Percentiles rank a stretch among this genome's conserved stretches.
Evolutionary conservation across 805 yeast species (phyloP).

Genomic region (Nakazawaea populi): DNA sequence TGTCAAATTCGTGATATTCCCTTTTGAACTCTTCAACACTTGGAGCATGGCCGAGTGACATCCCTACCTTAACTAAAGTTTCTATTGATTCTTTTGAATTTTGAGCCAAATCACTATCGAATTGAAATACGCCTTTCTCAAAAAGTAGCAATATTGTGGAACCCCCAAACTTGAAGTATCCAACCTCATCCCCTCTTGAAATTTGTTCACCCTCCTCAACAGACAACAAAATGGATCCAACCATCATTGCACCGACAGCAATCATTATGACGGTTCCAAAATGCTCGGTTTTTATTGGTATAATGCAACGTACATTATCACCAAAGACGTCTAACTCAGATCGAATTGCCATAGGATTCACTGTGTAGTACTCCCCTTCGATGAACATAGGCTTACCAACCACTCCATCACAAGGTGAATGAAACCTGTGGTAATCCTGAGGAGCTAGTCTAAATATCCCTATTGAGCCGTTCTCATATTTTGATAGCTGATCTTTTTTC

Average conservation of each 20-base stretch:
- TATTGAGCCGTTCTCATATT: slow-evolving; percentile 51
- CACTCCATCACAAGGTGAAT: slow-evolving; percentile 74
- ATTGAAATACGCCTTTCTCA: slow-evolving; percentile 39
- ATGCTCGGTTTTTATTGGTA: slow-evolving; percentile 69
- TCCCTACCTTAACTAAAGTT: slow-evolving; percentile 83
- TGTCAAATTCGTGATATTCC: slow-evolving; percentile 36
- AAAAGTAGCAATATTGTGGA: slow-evolving; percentile 74
- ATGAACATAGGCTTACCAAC: slow-evolving; percentile 63
- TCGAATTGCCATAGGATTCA: slow-evolving; percentile 94
- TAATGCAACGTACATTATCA: slow-evolving; percentile 74
- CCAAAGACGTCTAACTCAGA: slow-evolving; percentile 88
- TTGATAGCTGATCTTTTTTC: slow-evolving; percentile 10
- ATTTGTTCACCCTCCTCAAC: slow-evolving; percentile 54
- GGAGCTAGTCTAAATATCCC: slow-evolving; percentile 91
- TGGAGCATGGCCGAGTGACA: slow-evolving; percentile 78
- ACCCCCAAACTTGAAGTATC: slow-evolving; percentile 96
- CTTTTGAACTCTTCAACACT: slow-evolving; percentile 44
- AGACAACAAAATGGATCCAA: slow-evolving; percentile 79
- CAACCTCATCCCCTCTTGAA: slow-evolving; percentile 74
- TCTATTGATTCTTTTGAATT: slow-evolving; percentile 72
- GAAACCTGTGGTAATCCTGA: slow-evolving; percentile 94
- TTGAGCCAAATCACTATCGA: slow-evolving; percentile 67
- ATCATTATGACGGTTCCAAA: slow-evolving; percentile 77
- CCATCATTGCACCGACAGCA: slow-evolving; percentile 98
- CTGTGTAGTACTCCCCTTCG: slow-evolving; percentile 91